A percentile compares a stretch with the other conserved stretches of the same genome.
Conservation (phyloP, 106 monocot species). For the Dendrobium catenatum region DNA sequence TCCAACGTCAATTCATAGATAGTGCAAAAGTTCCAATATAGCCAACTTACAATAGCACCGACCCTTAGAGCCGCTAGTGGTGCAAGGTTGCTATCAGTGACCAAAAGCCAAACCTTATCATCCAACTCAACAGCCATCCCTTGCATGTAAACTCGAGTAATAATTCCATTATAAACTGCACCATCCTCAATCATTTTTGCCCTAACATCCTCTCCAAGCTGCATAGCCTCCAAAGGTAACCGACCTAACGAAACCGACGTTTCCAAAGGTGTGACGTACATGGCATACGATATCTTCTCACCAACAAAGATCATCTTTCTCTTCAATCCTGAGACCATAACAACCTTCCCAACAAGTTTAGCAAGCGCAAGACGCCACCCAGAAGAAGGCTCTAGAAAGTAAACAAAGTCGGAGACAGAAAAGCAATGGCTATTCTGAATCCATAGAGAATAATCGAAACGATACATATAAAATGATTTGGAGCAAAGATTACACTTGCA, state of each 20-base stretch:
- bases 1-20: background rate
- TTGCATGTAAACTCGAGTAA: constrained; percentile 73
- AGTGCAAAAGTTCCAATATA: background rate
- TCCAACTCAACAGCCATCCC: constrained; percentile 83
- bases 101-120: constrained; percentile 60
- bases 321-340: constrained; percentile 55
- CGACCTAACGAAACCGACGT: constrained; percentile 23
- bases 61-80: constrained; percentile 62
- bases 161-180: constrained; percentile 48
- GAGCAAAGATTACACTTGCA: constrained; percentile 26
- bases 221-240: background rate
- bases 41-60: constrained; percentile 78
- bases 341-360: constrained; percentile 45
- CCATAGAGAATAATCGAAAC: background rate
- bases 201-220: background rate
- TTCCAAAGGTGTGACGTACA: constrained; percentile 46
- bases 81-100: constrained; percentile 32
- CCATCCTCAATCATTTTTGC: background rate
- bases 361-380: constrained; percentile 50
- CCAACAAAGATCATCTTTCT: constrained; percentile 55
- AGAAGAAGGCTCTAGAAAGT: constrained; percentile 43
- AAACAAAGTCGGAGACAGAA: constrained; percentile 27
- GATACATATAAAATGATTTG: background rate
- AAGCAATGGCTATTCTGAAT: constrained; percentile 21
- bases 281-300: constrained; percentile 26